phyloP scores from a whole-genome alignment of 2,329 filamentous ascomycete genomes.

The Beauveria scarabaeidicola region DNA sequence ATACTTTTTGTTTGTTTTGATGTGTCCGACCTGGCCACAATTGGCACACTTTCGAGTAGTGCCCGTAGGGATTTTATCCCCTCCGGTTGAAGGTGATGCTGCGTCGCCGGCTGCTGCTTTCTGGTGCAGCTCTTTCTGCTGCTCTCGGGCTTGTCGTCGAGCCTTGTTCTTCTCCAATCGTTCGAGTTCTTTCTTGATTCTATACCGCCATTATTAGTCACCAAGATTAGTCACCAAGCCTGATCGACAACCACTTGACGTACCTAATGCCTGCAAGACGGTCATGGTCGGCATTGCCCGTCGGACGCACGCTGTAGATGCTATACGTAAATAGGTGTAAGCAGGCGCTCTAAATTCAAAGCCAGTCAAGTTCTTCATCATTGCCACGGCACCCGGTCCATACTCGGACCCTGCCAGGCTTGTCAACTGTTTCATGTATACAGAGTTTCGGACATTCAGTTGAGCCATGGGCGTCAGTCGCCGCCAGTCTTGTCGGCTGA shows the following conservation, averaged over 20 bases:
- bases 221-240: too few species aligned
- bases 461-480: not conserved
- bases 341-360: slow-evolving; percentile 26
- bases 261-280: slow-evolving; percentile 37
- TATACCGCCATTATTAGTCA: slow-evolving; percentile 16
- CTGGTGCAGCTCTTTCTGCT: slow-evolving; percentile 64
- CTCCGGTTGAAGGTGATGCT: slow-evolving; percentile 38
- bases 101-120: slow-evolving; percentile 35
- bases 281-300: slow-evolving; percentile 42
- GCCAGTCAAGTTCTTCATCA: slow-evolving; percentile 23
- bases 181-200: slow-evolving; percentile 57
- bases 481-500: not conserved
- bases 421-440: not conserved
- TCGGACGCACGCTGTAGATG: slow-evolving; percentile 41
- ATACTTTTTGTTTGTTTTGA: slow-evolving; percentile 99
- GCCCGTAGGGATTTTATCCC: slow-evolving; percentile 48
- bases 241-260: slow-evolving; percentile 5
- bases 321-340: slow-evolving; percentile 34
- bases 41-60: slow-evolving; percentile 94
- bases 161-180: slow-evolving; percentile 89
- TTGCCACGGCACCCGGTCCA: slow-evolving; percentile 23
- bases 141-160: slow-evolving; percentile 80
- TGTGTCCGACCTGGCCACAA: slow-evolving; percentile 92
- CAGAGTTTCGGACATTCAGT: not conserved
- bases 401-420: slow-evolving; percentile 10